Conservation (phyloP, 495 filamentous ascomycete genomes). For the Daldinia caldariorum region DNA sequence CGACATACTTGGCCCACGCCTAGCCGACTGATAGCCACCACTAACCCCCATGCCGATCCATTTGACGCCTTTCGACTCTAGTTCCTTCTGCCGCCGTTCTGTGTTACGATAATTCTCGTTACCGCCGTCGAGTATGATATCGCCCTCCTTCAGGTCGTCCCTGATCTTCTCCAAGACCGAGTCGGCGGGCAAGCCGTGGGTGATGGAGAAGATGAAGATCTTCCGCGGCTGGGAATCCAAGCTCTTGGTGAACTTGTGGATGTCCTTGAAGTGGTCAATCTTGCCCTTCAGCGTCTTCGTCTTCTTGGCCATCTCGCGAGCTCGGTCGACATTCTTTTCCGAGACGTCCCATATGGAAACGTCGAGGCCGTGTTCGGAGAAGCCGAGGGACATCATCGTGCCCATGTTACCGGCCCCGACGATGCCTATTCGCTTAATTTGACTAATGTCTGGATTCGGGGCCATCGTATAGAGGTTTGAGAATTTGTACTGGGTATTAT, state of each 20-base stretch:
- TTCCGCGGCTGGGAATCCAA: conserved; percentile 44
- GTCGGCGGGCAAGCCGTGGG: conserved; percentile 75
- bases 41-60: conserved; percentile 77
- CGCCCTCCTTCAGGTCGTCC: conserved; percentile 65
- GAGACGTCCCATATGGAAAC: conserved; percentile 35
- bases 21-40: conserved; percentile 75
- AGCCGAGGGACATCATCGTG: conserved; percentile 40
- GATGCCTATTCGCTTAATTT: conserved; percentile 35
- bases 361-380: conserved; percentile 38
- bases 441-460: conserved; percentile 17
- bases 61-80: conserved; percentile 62
- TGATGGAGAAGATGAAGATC: conserved; percentile 73
- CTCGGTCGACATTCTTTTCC: conserved; percentile 32
- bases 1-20: conserved; percentile 71
- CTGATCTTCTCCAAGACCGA: conserved; percentile 68
- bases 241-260: conserved; percentile 36
- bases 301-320: conserved; percentile 28
- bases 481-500: background rate
- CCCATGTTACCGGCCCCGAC: conserved; percentile 37
- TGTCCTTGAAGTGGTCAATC: conserved; percentile 35
- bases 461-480: conserved; percentile 11
- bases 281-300: conserved; percentile 34
- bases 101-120: conserved; percentile 79
- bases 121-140: conserved; percentile 76
- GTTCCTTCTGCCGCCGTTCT: conserved; percentile 68